A percentile compares a stretch with the other conserved stretches of the same genome.
Conservation (phyloP, 2,329 filamentous ascomycete species). For the Hirsutella minnesotensis region DNA sequence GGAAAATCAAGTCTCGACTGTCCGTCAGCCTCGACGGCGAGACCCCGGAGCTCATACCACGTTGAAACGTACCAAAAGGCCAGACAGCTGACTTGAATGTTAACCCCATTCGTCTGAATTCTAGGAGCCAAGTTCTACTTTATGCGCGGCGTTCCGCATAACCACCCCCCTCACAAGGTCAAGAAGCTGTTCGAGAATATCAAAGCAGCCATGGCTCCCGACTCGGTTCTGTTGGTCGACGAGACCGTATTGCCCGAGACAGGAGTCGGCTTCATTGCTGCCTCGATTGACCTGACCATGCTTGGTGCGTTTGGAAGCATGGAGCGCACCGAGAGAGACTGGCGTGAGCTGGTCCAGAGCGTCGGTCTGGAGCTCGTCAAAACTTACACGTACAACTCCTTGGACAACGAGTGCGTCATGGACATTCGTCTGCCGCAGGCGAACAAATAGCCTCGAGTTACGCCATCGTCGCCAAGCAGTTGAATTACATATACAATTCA, state of each 20-base stretch:
- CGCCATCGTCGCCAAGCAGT: too few relatives aligned
- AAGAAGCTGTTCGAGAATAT: background rate
- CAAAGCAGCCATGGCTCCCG: background rate
- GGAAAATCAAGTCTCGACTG: background rate
- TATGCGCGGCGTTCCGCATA: background rate
- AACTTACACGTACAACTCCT: background rate
- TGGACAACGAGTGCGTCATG: background rate
- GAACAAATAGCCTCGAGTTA: background rate
- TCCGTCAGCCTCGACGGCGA: too few relatives aligned
- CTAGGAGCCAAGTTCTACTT: background rate
- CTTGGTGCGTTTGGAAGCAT: background rate
- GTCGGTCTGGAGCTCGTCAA: background rate
- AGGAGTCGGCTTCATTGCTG: background rate
- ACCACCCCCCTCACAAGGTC: background rate
- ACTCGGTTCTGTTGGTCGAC: background rate
- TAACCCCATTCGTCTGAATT: too few relatives aligned
- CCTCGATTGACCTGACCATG: background rate
- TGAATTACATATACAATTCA: too few relatives aligned
- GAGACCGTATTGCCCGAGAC: background rate
- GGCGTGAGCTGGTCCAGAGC: background rate
- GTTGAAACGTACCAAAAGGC: too few relatives aligned
- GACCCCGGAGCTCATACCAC: too few relatives aligned
- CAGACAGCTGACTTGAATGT: too few relatives aligned
- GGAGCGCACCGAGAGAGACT: background rate
- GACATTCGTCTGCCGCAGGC: background rate